Conservation (phyloP, 345 rosid genomes). For the Kernera saxatilis region DNA sequence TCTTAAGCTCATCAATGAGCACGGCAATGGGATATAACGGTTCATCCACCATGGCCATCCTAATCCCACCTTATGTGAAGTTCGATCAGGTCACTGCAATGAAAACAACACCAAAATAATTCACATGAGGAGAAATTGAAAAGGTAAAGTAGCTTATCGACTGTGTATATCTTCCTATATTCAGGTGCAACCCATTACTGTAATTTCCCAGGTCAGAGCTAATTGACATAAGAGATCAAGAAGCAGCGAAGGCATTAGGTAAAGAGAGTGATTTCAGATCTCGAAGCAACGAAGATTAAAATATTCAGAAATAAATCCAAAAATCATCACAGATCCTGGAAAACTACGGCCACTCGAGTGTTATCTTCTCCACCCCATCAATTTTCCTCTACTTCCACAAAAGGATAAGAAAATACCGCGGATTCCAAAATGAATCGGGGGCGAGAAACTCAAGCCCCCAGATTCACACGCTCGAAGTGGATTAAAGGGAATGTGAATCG, state of each 20-base stretch:
- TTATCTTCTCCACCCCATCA: neutral
- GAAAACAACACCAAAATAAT: neutral
- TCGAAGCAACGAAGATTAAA: neutral
- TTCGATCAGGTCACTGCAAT: constrained; percentile 17
- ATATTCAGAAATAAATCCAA: neutral
- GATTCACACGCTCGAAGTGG: constrained; percentile 5
- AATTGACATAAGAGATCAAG: neutral
- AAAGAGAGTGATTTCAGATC: constrained; percentile 5
- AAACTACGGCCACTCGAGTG: constrained; percentile 16
- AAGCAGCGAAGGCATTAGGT: neutral
- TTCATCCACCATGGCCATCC: constrained; percentile 78
- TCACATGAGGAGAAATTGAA: neutral
- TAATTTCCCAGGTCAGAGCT: neutral
- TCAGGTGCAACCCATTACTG: neutral
- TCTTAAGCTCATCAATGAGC: constrained; percentile 86
- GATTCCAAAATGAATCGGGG: neutral
- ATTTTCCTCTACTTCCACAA: neutral
- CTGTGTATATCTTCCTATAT: too few relatives aligned
- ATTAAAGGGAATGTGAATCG: neutral
- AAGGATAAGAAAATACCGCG: neutral
- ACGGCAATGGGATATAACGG: constrained; percentile 88
- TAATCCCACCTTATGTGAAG: neutral
- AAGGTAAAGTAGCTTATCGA: neutral
- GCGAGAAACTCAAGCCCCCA: neutral
- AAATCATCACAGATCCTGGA: constrained; percentile 15